Base-by-base conservation (phyloP, 306 rosid species). In the Dryas alaskensis region DNA sequence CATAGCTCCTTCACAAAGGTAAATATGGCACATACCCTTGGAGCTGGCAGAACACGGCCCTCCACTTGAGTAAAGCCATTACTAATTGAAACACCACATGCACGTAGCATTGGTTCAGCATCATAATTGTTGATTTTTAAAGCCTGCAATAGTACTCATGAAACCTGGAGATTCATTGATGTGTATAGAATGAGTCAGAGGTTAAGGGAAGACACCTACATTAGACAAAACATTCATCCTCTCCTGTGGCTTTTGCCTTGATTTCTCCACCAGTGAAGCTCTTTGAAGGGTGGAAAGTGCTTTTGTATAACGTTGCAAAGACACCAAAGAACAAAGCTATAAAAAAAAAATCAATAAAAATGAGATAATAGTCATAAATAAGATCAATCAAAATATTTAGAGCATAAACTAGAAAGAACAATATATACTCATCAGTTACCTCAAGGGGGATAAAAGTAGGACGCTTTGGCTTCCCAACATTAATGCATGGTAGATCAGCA, bases 181-280 rank as follows among this genome's bases (percentile, higher is more conserved):
- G 19, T 16, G 9, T 31, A 74, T 4, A 22, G 0, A 45, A 42
- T 10, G 17, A 43, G 46, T 43, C 45, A 43, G 44, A 73, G 14
- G 47, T 10, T 10, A 7, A 48, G 16, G 55, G 16, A 65, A 39
- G 58, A 83, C 1, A 67, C 92, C 55, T 65, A 89, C 99, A 49
- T 85, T 90, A 48, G 88, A 64, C 78, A 95, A 77, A 48, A 86
- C 90, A 42, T 64, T 76, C 98, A 92, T 95, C 81, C 98, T 78
- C 71, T 95, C 98, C 27, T 84, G 89, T 0, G 99, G 99, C 84
- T 92, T 95, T 81, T 92, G 97, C 84, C 98, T 87, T 0, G 99
- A 95, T 77, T 95, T 92, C 70, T 95, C 98, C 40, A 92, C 98
- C 45, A 95, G 80, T 0, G 98, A 88, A 68, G 98, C 62, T 76